phyloP scores from a whole-genome alignment of 1,139 yeast species.

The Geotrichum fermentans region DNA sequence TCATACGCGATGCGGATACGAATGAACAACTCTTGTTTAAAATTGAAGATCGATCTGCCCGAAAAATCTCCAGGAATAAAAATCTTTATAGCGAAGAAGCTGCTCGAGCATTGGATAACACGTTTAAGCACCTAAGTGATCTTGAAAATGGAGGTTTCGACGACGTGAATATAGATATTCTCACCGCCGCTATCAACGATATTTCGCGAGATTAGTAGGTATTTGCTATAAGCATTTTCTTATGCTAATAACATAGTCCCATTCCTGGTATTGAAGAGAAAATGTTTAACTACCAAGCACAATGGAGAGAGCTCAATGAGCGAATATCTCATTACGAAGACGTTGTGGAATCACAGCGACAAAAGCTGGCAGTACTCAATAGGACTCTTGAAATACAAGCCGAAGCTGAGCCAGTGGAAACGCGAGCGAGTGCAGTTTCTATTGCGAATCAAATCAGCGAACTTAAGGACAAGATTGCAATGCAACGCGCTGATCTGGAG shows the following conservation, averaged over 20 bases:
- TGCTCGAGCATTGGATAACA: slow-evolving; percentile 8
- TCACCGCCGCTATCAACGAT: slow-evolving; percentile 18
- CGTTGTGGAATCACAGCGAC: slow-evolving; percentile 28
- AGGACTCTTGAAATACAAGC: not conserved
- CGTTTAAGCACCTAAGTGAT: slow-evolving; percentile 25
- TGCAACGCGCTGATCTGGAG: slow-evolving; percentile 28
- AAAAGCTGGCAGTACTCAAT: slow-evolving; percentile 1
- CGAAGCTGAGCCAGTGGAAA: not conserved
- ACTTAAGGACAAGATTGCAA: slow-evolving; percentile 26
- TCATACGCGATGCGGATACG: slow-evolving; percentile 55
- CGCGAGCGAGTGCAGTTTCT: not conserved
- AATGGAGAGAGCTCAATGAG: slow-evolving; percentile 28
- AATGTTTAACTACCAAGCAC: slow-evolving; percentile 25
- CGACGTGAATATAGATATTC: slow-evolving; percentile 18
- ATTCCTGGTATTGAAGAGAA: slow-evolving; percentile 32
- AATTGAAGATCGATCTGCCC: slow-evolving; percentile 29
- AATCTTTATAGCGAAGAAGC: slow-evolving; percentile 3
- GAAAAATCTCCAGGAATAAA: slow-evolving; percentile 9
- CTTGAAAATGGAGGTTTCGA: slow-evolving; percentile 12
- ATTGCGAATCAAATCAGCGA: slow-evolving; percentile 8
- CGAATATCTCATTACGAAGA: slow-evolving; percentile 35
- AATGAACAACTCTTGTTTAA: slow-evolving; percentile 51
- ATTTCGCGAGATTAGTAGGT: slow-evolving; percentile 18
- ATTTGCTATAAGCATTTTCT: not conserved
- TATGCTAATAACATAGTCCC: slow-evolving; percentile 15